phyloP scores from a whole-genome alignment of 805 yeast genomes.

The Candida maltosa region DNA sequence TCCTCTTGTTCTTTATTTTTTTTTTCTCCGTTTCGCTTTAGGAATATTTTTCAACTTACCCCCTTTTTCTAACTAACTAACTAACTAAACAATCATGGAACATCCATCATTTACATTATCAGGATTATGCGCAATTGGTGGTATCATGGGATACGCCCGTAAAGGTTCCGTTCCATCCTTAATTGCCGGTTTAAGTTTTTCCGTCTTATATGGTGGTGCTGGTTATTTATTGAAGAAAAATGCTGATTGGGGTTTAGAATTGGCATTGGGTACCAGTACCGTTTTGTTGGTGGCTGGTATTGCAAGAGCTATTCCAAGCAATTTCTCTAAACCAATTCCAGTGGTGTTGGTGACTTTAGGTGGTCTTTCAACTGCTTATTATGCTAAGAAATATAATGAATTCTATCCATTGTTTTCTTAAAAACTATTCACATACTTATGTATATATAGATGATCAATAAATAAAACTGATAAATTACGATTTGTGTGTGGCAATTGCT shows the following conservation, averaged over 20 bases:
- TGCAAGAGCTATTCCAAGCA: constrained; percentile 60
- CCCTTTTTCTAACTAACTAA: neutral
- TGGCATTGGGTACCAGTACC: constrained; percentile 71
- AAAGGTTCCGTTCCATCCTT: constrained; percentile 79
- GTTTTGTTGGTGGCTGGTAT: constrained; percentile 68
- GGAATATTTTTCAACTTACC: no score
- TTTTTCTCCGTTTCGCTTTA: neutral
- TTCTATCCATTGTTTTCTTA: constrained; percentile 44
- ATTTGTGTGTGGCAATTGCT: no score
- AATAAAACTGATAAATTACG: no score
- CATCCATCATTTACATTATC: constrained; percentile 75
- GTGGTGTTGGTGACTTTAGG: constrained; percentile 63
- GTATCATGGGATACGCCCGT: constrained; percentile 61
- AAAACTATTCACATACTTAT: neutral
- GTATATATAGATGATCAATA: neutral
- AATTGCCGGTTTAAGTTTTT: constrained; percentile 66
- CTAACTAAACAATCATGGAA: no score
- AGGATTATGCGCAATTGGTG: constrained; percentile 67
- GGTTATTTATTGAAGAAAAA: constrained; percentile 74
- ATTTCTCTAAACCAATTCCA: constrained; percentile 75
- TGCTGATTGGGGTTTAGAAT: constrained; percentile 75
- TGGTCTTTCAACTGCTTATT: constrained; percentile 59
- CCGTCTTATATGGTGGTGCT: constrained; percentile 60
- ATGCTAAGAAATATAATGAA: constrained; percentile 70
- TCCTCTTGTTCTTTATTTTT: neutral